phyloP scores from a whole-genome alignment of 768 basidiomycete species.

The Hemileccinum rubropunctum region DNA sequence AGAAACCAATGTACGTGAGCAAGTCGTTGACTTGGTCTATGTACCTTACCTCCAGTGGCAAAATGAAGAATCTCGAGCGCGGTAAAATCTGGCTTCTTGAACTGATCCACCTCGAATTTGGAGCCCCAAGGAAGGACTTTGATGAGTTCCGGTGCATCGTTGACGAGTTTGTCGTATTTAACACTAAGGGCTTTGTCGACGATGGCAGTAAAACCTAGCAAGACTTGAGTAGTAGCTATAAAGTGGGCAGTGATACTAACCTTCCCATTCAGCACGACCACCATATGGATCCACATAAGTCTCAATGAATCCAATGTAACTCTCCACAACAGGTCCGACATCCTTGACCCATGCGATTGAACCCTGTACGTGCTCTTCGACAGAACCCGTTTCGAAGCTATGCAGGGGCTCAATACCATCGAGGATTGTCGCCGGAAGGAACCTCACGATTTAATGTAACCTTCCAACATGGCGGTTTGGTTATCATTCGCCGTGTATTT shows the following conservation, averaged over 20 bases:
- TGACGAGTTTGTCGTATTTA: slow-evolving; percentile 77
- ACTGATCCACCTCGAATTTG: slow-evolving; percentile 64
- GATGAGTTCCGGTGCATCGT: slow-evolving; percentile 74
- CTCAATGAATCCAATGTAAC: slow-evolving; percentile 85
- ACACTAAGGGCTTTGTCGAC: slow-evolving; percentile 82
- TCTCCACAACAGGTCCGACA: slow-evolving; percentile 83
- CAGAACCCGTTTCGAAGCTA: slow-evolving; percentile 72
- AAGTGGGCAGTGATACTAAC: slow-evolving; percentile 30
- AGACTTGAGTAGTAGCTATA: neutral
- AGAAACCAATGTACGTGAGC: neutral
- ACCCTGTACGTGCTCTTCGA: slow-evolving; percentile 75
- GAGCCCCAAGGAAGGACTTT: slow-evolving; percentile 81
- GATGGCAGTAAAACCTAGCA: slow-evolving; percentile 80
- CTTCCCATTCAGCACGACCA: slow-evolving; percentile 92
- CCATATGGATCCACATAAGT: slow-evolving; percentile 90
- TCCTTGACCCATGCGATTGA: slow-evolving; percentile 85
- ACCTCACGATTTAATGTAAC: slow-evolving; percentile 74
- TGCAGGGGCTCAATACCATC: neutral
- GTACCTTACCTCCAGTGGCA: slow-evolving; percentile 68
- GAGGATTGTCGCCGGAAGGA: neutral
- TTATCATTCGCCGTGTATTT: slow-evolving; percentile 71
- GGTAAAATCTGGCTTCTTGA: slow-evolving; percentile 86
- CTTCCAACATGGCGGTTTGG: slow-evolving; percentile 70
- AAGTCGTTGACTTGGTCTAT: neutral
- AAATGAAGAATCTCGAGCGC: slow-evolving; percentile 81